Conservation (phyloP, 1,139 yeast species). For the Meyerozyma guilliermondii region DNA sequence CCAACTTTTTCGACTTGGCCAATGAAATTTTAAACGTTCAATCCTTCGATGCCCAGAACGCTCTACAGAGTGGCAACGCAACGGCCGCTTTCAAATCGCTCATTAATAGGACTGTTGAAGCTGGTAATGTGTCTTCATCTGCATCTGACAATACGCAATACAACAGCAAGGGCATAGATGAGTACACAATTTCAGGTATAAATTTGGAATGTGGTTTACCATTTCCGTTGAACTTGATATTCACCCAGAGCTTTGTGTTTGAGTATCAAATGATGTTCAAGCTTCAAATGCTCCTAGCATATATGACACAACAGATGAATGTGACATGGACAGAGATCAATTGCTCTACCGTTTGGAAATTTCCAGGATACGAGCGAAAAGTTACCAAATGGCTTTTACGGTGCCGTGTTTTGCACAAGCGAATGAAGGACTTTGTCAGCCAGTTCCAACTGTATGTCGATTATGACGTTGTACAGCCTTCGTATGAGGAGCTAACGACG, state of each 20-base stretch:
- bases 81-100: slow-evolving; percentile 30
- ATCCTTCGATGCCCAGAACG: slow-evolving; percentile 57
- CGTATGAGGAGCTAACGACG: slow-evolving; percentile 40
- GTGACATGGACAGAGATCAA: slow-evolving; percentile 72
- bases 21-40: slow-evolving; percentile 59
- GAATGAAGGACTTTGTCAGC: slow-evolving; percentile 58
- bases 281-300: slow-evolving; percentile 59
- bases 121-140: slow-evolving; percentile 8
- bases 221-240: slow-evolving; percentile 76
- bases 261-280: slow-evolving; percentile 82
- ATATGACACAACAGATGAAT: slow-evolving; percentile 55
- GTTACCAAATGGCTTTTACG: slow-evolving; percentile 54
- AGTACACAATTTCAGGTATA: slow-evolving; percentile 34
- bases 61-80: slow-evolving; percentile 35
- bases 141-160: background rate
- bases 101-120: slow-evolving; percentile 35
- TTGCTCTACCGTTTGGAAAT: slow-evolving; percentile 65
- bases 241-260: slow-evolving; percentile 64
- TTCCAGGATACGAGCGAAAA: slow-evolving; percentile 33
- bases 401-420: slow-evolving; percentile 52
- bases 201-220: slow-evolving; percentile 71
- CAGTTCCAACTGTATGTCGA: slow-evolving; percentile 55
- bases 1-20: slow-evolving; percentile 53
- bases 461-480: slow-evolving; percentile 56
- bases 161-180: slow-evolving; percentile 35